Evolutionary conservation across 768 basidiomycete genomes (phyloP).

Genomic region (Leccinum sublutescens): DNA sequence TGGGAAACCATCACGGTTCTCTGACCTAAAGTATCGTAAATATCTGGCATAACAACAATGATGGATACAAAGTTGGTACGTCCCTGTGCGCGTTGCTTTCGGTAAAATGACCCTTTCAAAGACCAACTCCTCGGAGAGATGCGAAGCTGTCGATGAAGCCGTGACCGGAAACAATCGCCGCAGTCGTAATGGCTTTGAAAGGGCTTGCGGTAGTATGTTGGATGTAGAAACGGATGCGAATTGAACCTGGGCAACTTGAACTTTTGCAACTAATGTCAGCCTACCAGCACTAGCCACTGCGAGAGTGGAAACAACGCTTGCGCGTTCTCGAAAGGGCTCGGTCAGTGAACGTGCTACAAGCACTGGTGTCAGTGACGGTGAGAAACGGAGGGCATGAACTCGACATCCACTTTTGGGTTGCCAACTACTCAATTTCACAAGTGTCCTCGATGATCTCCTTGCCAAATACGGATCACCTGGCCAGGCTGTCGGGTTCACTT

Average conservation of each 20-base stretch:
- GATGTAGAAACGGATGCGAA: too few species aligned
- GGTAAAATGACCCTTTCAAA: not conserved
- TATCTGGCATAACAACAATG: not conserved
- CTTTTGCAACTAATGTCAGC: too few species aligned
- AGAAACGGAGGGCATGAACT: too few species aligned
- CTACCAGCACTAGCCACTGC: too few species aligned
- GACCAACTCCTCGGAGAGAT: not conserved
- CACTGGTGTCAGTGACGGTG: too few species aligned
- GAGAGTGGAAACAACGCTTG: too few species aligned
- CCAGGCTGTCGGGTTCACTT: not conserved
- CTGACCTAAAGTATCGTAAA: not conserved
- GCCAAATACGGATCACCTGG: not conserved
- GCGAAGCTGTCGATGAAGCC: not conserved
- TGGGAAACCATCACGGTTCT: not conserved
- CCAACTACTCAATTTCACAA: not conserved
- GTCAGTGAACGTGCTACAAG: too few species aligned
- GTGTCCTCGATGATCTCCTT: not conserved
- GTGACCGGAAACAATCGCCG: too few species aligned
- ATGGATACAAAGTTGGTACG: not conserved
- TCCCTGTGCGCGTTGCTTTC: not conserved
- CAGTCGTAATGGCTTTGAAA: too few species aligned
- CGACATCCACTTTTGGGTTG: not conserved
- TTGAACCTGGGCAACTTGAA: too few species aligned
- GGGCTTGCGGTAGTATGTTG: too few species aligned
- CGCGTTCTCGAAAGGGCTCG: too few species aligned